These are phyloP conservation scores for Coniochaeta prunicola DNA, from an alignment of 2,329 filamentous ascomycete species.

Conservation along the genomic window DNA sequence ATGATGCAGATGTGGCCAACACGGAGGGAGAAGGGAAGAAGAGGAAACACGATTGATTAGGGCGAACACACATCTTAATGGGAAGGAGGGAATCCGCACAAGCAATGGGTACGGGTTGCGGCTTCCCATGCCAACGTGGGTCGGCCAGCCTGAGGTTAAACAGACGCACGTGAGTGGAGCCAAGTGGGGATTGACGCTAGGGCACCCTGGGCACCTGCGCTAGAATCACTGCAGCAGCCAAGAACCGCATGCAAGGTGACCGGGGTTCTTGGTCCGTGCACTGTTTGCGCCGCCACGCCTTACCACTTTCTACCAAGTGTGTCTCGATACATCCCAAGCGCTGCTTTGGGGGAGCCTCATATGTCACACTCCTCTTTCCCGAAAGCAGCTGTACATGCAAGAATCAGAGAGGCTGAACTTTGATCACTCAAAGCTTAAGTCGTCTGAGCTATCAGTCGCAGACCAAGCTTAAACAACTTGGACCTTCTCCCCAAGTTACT, in stretches of 20 bases:
- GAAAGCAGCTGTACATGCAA: too few species aligned
- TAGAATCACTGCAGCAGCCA: not conserved
- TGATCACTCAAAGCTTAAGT: too few species aligned
- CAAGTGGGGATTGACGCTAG: not conserved
- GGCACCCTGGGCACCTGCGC: not conserved
- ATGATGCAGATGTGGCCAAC: not conserved
- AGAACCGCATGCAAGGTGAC: not conserved
- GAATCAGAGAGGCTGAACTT: too few species aligned
- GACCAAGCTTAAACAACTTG: too few species aligned
- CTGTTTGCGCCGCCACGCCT: not conserved
- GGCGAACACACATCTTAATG: not conserved
- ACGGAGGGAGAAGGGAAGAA: not conserved
- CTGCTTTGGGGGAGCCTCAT: not conserved
- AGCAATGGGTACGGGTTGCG: not conserved
- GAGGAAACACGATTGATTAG: not conserved
- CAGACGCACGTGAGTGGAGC: not conserved
- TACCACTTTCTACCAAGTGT: not conserved
- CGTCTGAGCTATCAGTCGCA: too few species aligned
- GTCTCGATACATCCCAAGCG: not conserved
- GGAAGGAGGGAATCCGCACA: not conserved
- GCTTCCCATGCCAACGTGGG: not conserved
- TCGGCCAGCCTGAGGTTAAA: not conserved
- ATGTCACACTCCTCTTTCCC: not conserved
- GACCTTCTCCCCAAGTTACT: too few species aligned
- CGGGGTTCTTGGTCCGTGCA: not conserved